A percentile compares a stretch with the other conserved stretches of the same genome.
phyloP scores from a whole-genome alignment of 176 grass and related monocot genomes.

The Pontederia crassipes region DNA sequence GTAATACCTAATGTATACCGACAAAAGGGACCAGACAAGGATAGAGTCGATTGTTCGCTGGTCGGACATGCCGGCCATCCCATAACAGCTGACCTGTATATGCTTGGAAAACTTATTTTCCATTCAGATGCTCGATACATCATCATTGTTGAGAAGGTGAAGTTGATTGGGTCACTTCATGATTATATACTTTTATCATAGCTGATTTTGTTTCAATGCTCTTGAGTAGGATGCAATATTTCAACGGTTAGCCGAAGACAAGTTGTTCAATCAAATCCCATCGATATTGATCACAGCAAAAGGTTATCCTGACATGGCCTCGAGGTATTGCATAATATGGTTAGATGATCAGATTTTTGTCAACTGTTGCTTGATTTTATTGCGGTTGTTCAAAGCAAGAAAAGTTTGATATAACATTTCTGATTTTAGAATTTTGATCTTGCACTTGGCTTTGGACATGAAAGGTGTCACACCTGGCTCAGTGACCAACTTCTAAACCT shows the following conservation, averaged over 20 bases:
- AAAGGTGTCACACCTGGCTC: too few relatives aligned
- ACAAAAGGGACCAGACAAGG: constrained; percentile 43
- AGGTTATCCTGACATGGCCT: constrained; percentile 95
- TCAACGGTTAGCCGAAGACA: constrained; percentile 92
- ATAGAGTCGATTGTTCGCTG: constrained; percentile 62
- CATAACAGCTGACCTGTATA: constrained; percentile 66
- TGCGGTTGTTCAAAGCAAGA: too few relatives aligned
- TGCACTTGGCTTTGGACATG: too few relatives aligned
- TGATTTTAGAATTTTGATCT: too few relatives aligned
- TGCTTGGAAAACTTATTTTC: constrained; percentile 51
- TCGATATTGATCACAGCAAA: constrained; percentile 86
- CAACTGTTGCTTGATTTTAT: too few relatives aligned
- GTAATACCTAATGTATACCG: background rate
- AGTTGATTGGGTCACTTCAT: constrained; percentile 8
- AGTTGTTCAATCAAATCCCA: constrained; percentile 63
- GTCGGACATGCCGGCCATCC: constrained; percentile 69
- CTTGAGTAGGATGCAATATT: constrained; percentile 84
- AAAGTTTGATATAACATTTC: too few relatives aligned
- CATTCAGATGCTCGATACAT: constrained; percentile 69
- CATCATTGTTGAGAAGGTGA: constrained; percentile 85
- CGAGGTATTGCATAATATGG: constrained; percentile 38
- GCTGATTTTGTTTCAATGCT: constrained; percentile 4
- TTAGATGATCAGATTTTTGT: background rate
- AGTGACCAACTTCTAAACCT: too few relatives aligned
- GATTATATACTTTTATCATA: background rate